A percentile compares a stretch with the other conserved stretches of the same genome.
These are phyloP conservation scores for Mucor mucedo DNA, from an alignment of 371 early-diverging fungal genomes.

Conservation along the genomic window DNA sequence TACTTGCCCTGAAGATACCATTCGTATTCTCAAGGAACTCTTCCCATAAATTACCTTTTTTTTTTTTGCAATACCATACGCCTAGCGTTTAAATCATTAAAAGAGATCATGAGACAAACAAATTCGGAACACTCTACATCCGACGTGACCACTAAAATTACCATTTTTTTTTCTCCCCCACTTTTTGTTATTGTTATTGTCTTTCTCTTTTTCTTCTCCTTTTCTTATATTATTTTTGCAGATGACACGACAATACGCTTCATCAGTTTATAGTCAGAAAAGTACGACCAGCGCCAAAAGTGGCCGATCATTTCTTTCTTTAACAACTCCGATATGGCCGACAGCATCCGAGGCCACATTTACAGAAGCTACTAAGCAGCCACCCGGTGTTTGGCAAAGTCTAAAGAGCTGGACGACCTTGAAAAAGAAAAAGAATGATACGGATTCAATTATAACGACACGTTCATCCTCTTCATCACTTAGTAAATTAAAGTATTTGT, in stretches of 20 bases:
- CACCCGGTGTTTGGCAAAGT: conserved; percentile 30
- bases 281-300: conserved; percentile 52
- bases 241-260: conserved; percentile 42
- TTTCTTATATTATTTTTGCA: conserved; percentile 24
- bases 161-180: conserved; percentile 16
- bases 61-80: not conserved
- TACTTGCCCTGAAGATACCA: conserved; percentile 90
- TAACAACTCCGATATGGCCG: conserved; percentile 30
- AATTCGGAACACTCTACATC: conserved; percentile 16
- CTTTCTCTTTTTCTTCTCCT: conserved; percentile 24
- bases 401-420: conserved; percentile 32
- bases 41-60: conserved; percentile 56
- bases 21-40: conserved; percentile 81
- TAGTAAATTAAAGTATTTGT: conserved; percentile 11
- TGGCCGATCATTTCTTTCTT: conserved; percentile 43
- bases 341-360: not conserved
- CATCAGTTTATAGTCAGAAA: conserved; percentile 51
- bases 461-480: conserved; percentile 31
- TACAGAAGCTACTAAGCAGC: not conserved
- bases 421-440: conserved; percentile 16
- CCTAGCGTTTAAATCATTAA: not conserved
- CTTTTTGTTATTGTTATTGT: not conserved
- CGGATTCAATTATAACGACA: conserved; percentile 35
- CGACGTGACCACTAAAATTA: conserved; percentile 2
- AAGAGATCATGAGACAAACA: conserved; percentile 9